phyloP scores from a whole-genome alignment of 2,329 filamentous ascomycete species.

The Gnomoniopsis smithogilvyi region DNA sequence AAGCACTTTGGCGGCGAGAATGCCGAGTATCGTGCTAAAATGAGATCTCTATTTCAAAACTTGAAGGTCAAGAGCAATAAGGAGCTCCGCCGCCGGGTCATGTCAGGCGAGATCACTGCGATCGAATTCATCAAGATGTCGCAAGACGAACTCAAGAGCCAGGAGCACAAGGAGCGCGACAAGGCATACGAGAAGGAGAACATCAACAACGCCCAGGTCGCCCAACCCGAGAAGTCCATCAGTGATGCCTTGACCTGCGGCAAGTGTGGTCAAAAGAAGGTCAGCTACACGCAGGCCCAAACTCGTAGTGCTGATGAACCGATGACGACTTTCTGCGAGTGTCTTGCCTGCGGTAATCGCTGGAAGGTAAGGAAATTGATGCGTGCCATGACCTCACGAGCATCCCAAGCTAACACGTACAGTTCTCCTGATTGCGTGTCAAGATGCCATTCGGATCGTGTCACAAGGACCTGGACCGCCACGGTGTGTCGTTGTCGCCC shows the following conservation, averaged over 20 bases:
- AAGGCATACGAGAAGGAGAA: slow-evolving; percentile 81
- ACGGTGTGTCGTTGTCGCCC: neutral
- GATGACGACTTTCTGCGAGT: slow-evolving; percentile 75
- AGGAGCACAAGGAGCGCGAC: slow-evolving; percentile 74
- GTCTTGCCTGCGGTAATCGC: slow-evolving; percentile 64
- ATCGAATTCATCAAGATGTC: slow-evolving; percentile 81
- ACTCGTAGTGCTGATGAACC: slow-evolving; percentile 95
- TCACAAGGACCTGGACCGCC: neutral
- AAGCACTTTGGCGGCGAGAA: slow-evolving; percentile 67
- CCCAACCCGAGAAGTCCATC: slow-evolving; percentile 87
- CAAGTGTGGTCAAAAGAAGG: slow-evolving; percentile 89
- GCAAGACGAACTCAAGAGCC: slow-evolving; percentile 86
- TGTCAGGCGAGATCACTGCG: slow-evolving; percentile 69
- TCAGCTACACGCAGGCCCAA: slow-evolving; percentile 94
- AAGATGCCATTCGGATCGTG: neutral
- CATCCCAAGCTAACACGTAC: slow-evolving; percentile 11
- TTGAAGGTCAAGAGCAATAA: slow-evolving; percentile 89
- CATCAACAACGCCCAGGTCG: slow-evolving; percentile 95
- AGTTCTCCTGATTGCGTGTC: slow-evolving; percentile 26
- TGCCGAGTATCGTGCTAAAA: slow-evolving; percentile 78
- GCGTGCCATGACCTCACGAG: neutral
- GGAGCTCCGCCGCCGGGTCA: slow-evolving; percentile 70
- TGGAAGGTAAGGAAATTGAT: slow-evolving; percentile 59
- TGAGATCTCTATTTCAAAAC: slow-evolving; percentile 90
- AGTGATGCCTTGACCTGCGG: slow-evolving; percentile 84